Evolutionary conservation across 2,329 filamentous ascomycete genomes (phyloP).

Genomic region (Aspergillus hiratsukae): DNA sequence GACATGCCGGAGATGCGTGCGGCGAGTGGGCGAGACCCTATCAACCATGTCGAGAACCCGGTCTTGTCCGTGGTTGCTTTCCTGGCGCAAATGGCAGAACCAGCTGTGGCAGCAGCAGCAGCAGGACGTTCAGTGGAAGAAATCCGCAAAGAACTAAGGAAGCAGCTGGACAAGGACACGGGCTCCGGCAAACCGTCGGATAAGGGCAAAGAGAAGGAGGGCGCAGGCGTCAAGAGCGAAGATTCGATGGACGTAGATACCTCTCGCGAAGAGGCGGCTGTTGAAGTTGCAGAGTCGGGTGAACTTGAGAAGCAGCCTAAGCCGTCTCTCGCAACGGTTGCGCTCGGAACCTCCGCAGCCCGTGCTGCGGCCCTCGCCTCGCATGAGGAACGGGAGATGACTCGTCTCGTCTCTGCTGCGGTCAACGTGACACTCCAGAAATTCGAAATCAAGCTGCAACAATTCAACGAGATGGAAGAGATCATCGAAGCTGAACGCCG

Average conservation of each 20-base stretch:
- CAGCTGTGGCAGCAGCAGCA: conserved; percentile 82
- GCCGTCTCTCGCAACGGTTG: conserved; percentile 63
- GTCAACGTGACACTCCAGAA: conserved; percentile 95
- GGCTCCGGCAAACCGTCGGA: conserved; percentile 43
- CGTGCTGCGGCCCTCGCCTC: conserved; percentile 84
- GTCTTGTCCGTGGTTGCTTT: conserved; percentile 96
- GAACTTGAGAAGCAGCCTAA: conserved; percentile 39
- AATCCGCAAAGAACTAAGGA: conserved; percentile 73
- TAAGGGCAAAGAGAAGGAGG: conserved; percentile 49
- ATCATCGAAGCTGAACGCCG: conserved; percentile 87
- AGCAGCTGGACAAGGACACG: conserved; percentile 64
- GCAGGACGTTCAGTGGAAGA: conserved; percentile 83
- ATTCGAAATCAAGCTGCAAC: conserved; percentile 89
- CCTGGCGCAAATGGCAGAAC: conserved; percentile 84
- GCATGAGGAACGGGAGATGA: conserved; percentile 95
- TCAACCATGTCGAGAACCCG: conserved; percentile 90
- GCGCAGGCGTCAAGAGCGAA: conserved; percentile 48
- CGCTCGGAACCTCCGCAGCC: conserved; percentile 79
- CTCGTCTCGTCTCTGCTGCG: conserved; percentile 82
- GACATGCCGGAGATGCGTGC: conserved; percentile 65
- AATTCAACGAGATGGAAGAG: conserved; percentile 94
- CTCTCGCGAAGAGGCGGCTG: conserved; percentile 24
- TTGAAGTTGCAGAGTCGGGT: conserved; percentile 44
- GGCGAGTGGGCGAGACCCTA: conserved; percentile 76
- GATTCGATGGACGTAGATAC: conserved; percentile 57